These are phyloP conservation scores for Sabuloglossum arenarium DNA, from an alignment of 495 filamentous ascomycete species.

Conservation along the genomic window DNA sequence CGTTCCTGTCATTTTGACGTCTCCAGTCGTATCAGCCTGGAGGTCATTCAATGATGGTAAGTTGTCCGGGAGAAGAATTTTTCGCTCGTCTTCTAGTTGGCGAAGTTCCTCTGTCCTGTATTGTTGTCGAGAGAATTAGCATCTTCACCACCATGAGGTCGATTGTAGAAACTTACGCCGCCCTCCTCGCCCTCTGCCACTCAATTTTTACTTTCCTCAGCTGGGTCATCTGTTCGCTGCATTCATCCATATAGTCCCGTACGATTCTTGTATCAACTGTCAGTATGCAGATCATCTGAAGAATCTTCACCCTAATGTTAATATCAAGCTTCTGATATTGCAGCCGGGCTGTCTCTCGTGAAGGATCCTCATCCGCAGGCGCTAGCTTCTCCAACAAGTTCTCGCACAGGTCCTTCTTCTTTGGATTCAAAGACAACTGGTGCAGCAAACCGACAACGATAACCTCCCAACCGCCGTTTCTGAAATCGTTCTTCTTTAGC, in stretches of 20 bases:
- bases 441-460: conserved; percentile 75
- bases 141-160: conserved; percentile 7
- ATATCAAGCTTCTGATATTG: conserved; percentile 59
- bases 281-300: conserved; percentile 76
- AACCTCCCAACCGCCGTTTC: conserved; percentile 75
- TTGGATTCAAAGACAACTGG: conserved; percentile 58
- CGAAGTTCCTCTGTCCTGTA: conserved; percentile 64
- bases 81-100: conserved; percentile 65
- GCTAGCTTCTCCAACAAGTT: conserved; percentile 58
- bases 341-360: conserved; percentile 42
- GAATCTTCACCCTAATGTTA: conserved; percentile 56
- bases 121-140: conserved; percentile 6
- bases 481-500: conserved; percentile 64
- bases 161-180: conserved; percentile 38
- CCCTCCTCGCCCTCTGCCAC: conserved; percentile 63
- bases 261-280: conserved; percentile 71
- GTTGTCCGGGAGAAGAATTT: conserved; percentile 61
- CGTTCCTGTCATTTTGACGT: conserved; percentile 32
- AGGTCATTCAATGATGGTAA: conserved; percentile 41
- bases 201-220: conserved; percentile 92
- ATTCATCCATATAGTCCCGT: conserved; percentile 73
- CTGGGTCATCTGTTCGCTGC: conserved; percentile 76
- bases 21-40: conserved; percentile 32
- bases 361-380: conserved; percentile 52
- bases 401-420: conserved; percentile 50